Base-by-base conservation (phyloP, 305 asterid genomes). In the Fraxinus floribunda region DNA sequence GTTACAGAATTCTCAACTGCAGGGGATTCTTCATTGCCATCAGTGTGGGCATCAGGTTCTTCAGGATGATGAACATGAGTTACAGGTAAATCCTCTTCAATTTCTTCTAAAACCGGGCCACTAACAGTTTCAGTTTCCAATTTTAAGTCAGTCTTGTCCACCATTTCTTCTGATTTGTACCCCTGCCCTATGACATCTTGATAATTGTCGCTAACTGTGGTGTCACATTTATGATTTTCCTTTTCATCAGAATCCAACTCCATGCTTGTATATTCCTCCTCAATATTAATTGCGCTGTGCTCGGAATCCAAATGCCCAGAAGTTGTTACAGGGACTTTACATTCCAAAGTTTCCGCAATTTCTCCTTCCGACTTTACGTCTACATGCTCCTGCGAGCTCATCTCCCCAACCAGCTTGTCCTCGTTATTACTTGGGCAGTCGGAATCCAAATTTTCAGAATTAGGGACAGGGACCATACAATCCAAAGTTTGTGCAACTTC, bases 41-140 rank as follows among this genome's bases (percentile, higher is more conserved):
- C 89, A 71, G 80, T 30, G 30, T 76, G 84, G 71, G 79, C 81
- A 64, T 39, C 80, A 82, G 74, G 71, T 81, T 84, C 92, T 39
- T 85, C 86, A 72, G 77, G 81, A 78, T 78, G 77, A 70, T 80
- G 87, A 84, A 77, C 84, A 80, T 78, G 79, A 85, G 89, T 79
- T 60, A 76, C 87, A 78, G 76, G 76, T 9, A 32, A 66, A 9
- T 80, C 82, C 74, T 81, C 88, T 70, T 81, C 38, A 44, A 13
- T 84, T 78, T 60, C 88, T 86, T 82, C 84, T 32, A 70, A 39
- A 81, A 74, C 80, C 66, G 72, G 68, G 24, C 44, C 82, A 62
- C 80, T 11, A 39, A 81, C 79, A 80, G 79, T 83, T 80, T 70
- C 81, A 8, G 79, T 71, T 79, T 55, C 86, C 35, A 85, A 83